Conservation (phyloP, 169 alveolate genomes). For the Cryptosporidium tyzzeri region DNA sequence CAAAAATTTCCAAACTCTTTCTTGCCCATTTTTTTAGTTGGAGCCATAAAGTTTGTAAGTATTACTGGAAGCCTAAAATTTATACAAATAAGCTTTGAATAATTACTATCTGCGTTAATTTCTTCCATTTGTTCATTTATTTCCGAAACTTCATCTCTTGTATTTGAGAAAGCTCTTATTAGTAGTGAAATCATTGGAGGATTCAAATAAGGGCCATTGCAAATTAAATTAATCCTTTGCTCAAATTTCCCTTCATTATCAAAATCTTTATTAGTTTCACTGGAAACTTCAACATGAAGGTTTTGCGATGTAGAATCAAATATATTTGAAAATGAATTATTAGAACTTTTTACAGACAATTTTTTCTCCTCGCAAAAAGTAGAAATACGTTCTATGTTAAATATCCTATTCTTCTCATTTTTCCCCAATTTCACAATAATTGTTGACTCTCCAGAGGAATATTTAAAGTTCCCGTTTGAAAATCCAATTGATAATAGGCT, state of each 20-base stretch:
- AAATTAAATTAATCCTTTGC: conserved; percentile 12
- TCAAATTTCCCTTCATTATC: conserved; percentile 9
- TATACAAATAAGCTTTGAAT: conserved; percentile 2
- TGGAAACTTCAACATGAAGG: conserved; percentile 23
- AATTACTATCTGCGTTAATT: not conserved
- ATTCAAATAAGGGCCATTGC: conserved; percentile 51
- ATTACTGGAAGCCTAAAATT: conserved; percentile 55
- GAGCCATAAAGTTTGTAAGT: conserved; percentile 57
- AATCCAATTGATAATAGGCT: conserved; percentile 23
- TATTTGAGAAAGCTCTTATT: not conserved
- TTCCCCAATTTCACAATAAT: conserved; percentile 15
- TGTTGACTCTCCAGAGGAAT: conserved; percentile 39
- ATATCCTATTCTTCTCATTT: not conserved
- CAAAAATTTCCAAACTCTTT: conserved; percentile 59
- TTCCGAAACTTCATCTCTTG: conserved; percentile 19
- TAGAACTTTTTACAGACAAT: not conserved
- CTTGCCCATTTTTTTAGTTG: conserved; percentile 55
- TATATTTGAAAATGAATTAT: conserved; percentile 9
- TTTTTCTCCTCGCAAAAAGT: not conserved
- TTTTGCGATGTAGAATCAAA: conserved; percentile 30
- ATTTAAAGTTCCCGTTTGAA: conserved; percentile 32
- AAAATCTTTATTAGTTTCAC: not conserved
- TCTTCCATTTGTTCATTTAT: not conserved
- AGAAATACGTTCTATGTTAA: conserved; percentile 18
- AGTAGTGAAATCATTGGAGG: conserved; percentile 53